Evolutionary conservation across 805 yeast genomes (phyloP), one percentile per base, ranked within the genome.

Genomic region (Candida anglica): DNA sequence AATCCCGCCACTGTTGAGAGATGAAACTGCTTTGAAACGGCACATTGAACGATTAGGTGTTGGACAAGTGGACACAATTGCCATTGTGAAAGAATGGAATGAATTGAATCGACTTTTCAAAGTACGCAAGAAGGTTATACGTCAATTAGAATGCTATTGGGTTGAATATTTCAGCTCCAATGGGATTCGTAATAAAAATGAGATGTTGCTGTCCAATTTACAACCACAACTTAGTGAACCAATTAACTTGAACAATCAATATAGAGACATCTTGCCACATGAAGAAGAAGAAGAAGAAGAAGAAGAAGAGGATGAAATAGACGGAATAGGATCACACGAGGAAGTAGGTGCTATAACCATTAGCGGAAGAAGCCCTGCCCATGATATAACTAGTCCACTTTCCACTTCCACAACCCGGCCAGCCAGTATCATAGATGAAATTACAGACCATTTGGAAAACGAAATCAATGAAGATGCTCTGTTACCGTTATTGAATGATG

Each of bases 21-120:
- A 77, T 37, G 88, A 79, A 44, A 69, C 70, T n/a, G 77, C 75
- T 10, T 60, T 91, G 44, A 79, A 75, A 37, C 71, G 77, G 23
- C 93, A 86, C 49, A 79, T 91, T 17, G 93, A 87, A 47, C 71
- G 74, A 7, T 63, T 91, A 23, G 81, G 82, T 19, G 81, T 89
- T 22, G 96, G 96, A 2, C 79, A 75, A 37, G 95, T 91, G 2
- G 73, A 80, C 17, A 72, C 82, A 1, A 73, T 89, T 6, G 80
- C 83, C 3, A 77, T 93, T 2, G 93, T 96, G 45, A 69, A 87
- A 40, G 93, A 91, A 53, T 93, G 98, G 97, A 74, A 73, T 9
- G 73, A 69, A 15, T 66, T 91, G 35, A 87, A 89, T 47, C 50
- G 57, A 30, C 60, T 93, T 13, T 83, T 81, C 55, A 71, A 70